Evolutionary conservation across 176 grass and related monocot genomes (phyloP), one percentile per base, ranked within the genome.

Genomic region (Musa schizocarpa): DNA sequence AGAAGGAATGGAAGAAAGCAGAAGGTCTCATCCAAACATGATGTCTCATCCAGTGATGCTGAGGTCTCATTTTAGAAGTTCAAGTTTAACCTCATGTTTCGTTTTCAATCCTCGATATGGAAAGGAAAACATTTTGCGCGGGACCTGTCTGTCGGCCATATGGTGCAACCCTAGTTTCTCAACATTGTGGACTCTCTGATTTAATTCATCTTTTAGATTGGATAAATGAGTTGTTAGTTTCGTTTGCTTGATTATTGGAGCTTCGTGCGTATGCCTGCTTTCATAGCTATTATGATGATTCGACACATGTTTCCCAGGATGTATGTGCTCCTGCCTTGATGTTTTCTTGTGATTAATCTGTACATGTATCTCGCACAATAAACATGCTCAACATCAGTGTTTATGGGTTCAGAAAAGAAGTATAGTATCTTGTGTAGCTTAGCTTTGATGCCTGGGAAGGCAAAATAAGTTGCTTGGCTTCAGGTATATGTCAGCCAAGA

Each of bases 1-100:
- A 43, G 48, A 65, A 26, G 63, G 22, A 65, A 21, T 12, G 63
- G 63, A 65, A 65, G 63, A 65, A 65, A 54, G 70, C n/a, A 72
- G 11, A 26, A 54, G 70, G 63, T 65, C 25, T 65, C 63, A 24
- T 65, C 63, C 1, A 65, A 65, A 65, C 63, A 65, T 65, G 63
- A 65, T 65, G 63, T 68, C 25, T 16, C 65, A 68, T 43, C 65
- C 65, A 17, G 65, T 10, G 68, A 68, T 14, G 65, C 65, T 9
- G 65, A 68, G 24, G 25, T 68, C 65, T 68, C 65, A 68, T 6
- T 34, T 68, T 68, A 68, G 25, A 43, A 34, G 1, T 43, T 29
- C 0, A 0, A n/a, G 19, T 61, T 61, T 61, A 9, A 21, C 13
- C 13, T 19, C 57, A 8, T 68, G 9, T 13, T 49, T 65, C 24